Evolutionary conservation across 805 yeast genomes (phyloP).

Genomic region (Deakozyma indianensis): DNA sequence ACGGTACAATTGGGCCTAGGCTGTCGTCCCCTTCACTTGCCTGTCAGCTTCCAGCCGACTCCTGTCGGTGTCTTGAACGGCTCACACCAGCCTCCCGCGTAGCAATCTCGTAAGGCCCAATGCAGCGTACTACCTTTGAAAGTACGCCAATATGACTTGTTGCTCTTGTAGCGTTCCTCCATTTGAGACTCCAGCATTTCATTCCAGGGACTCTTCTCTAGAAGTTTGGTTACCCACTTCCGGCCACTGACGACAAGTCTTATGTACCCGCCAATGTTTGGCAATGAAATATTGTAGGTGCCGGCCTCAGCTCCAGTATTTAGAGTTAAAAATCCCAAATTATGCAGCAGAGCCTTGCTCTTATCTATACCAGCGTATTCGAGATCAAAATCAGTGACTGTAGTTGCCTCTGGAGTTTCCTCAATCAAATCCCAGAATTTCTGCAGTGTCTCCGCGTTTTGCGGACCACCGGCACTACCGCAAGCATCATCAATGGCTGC

Average conservation of each 20-base stretch:
- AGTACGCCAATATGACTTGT: slow-evolving; percentile 26
- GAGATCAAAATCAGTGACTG: slow-evolving; percentile 15
- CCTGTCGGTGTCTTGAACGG: slow-evolving; percentile 48
- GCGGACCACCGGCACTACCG: slow-evolving; percentile 2
- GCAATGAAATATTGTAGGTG: slow-evolving; percentile 20
- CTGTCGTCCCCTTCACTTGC: too few species aligned
- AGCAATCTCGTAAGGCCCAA: slow-evolving; percentile 41
- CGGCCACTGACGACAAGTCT: slow-evolving; percentile 19
- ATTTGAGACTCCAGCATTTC: slow-evolving; percentile 23
- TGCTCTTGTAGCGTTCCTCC: slow-evolving; percentile 16
- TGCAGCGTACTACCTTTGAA: slow-evolving; percentile 35
- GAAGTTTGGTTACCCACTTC: slow-evolving; percentile 21
- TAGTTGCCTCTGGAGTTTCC: slow-evolving; percentile 15
- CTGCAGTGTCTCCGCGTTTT: slow-evolving; percentile 1
- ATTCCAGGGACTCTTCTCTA: slow-evolving; percentile 20
- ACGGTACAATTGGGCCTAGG: too few species aligned
- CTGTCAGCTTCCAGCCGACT: slow-evolving; percentile 43
- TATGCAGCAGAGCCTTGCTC: slow-evolving; percentile 10
- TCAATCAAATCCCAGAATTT: slow-evolving; percentile 14
- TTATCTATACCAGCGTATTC: slow-evolving; percentile 6
- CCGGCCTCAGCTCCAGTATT: slow-evolving; percentile 18
- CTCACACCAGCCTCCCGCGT: slow-evolving; percentile 41
- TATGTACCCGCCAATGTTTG: slow-evolving; percentile 23
- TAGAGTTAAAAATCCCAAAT: slow-evolving; percentile 22
- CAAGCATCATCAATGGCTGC: slow-evolving; percentile 10